Conservation (phyloP, 2,329 filamentous ascomycete species). For the Microsporum audouinii region DNA sequence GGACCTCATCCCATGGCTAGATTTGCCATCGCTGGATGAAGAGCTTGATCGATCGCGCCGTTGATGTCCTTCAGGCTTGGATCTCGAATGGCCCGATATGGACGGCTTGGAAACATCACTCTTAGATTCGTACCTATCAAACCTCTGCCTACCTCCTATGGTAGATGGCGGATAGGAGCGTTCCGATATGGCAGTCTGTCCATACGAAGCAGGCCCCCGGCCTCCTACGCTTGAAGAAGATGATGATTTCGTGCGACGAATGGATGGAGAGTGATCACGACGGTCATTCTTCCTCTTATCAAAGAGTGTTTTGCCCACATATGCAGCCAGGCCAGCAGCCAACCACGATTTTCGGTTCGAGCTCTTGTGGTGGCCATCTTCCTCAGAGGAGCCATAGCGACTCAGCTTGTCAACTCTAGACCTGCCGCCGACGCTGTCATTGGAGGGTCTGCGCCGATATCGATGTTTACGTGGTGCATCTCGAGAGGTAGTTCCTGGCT, state of each 20-base stretch:
- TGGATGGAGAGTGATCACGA: slow-evolving; percentile 28
- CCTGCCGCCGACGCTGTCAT: slow-evolving; percentile 34
- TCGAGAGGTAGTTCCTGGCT: slow-evolving; percentile 44
- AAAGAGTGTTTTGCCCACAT: slow-evolving; percentile 45
- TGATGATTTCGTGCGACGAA: slow-evolving; percentile 24
- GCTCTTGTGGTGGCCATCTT: slow-evolving; percentile 37
- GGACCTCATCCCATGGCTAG: slow-evolving; percentile 10
- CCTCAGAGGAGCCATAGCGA: slow-evolving; percentile 45
- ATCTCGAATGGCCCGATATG: background rate
- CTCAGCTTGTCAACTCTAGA: slow-evolving; percentile 48
- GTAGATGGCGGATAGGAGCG: background rate
- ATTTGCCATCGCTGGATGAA: background rate
- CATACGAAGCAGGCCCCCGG: background rate
- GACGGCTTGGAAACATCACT: slow-evolving; percentile 29
- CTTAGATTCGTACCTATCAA: background rate
- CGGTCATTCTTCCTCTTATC: slow-evolving; percentile 23
- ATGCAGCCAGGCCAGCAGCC: slow-evolving; percentile 44
- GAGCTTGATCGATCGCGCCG: background rate
- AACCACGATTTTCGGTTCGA: slow-evolving; percentile 40
- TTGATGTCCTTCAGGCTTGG: slow-evolving; percentile 2
- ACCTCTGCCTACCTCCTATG: background rate
- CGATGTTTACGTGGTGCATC: slow-evolving; percentile 52
- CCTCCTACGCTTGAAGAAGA: background rate
- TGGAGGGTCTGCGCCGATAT: slow-evolving; percentile 39
- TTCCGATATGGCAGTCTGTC: background rate